Conservation (phyloP, 257 asterid genomes). For the Henckelia pumila region DNA sequence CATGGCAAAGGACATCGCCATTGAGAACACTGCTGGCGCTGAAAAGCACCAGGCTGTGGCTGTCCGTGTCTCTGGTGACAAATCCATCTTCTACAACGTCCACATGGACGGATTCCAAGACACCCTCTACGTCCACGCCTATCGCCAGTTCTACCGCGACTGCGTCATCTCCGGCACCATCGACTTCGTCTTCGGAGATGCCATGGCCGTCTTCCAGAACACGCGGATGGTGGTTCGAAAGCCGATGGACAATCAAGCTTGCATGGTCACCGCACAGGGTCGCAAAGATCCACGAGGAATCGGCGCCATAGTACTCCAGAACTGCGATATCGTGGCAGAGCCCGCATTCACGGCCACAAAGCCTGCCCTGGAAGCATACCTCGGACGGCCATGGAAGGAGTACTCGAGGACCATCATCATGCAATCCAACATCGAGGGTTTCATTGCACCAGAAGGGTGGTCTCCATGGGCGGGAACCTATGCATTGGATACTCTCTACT, state of each 20-base stretch:
- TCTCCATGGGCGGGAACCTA: conserved; percentile 1
- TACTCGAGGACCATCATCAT: conserved; percentile 9
- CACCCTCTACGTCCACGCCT: neutral
- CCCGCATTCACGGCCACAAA: neutral
- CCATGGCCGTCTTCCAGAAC: neutral
- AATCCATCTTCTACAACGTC: neutral
- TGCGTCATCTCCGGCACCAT: neutral
- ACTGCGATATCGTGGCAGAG: neutral
- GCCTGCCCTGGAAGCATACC: neutral
- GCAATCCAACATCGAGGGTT: neutral
- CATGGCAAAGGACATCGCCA: conserved; percentile 35
- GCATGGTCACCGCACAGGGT: conserved; percentile 13
- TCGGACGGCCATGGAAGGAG: conserved; percentile 14
- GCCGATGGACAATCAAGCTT: neutral
- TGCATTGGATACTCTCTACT: neutral
- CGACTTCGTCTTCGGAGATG: neutral
- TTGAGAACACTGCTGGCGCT: conserved; percentile 44
- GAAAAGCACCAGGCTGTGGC: conserved; percentile 43
- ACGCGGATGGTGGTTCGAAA: neutral
- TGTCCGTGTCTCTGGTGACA: conserved; percentile 31
- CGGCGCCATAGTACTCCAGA: neutral
- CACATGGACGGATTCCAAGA: neutral
- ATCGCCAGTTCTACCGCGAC: neutral
- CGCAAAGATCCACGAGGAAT: neutral
- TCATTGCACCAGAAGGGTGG: neutral